These are phyloP conservation scores for Iberis pinnata DNA, from an alignment of 345 rosid species.

Conservation along the genomic window DNA sequence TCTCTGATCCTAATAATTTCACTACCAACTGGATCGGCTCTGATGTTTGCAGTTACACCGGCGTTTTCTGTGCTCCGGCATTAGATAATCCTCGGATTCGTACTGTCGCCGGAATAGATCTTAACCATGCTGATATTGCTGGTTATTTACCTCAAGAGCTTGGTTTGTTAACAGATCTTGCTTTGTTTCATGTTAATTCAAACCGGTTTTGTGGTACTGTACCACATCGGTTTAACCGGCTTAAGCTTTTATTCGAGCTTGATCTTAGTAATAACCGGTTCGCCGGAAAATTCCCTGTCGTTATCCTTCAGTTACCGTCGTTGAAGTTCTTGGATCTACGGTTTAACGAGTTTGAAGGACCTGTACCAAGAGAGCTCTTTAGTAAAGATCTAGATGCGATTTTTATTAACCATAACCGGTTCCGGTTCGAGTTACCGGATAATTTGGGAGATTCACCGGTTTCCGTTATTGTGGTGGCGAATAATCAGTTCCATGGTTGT, in stretches of 20 bases:
- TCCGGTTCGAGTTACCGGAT: constrained; percentile 57
- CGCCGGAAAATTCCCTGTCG: constrained; percentile 60
- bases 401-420: constrained; percentile 68
- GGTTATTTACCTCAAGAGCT: constrained; percentile 76
- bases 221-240: constrained; percentile 50
- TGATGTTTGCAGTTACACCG: constrained; percentile 49
- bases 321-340: constrained; percentile 73
- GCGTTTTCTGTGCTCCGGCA: constrained; percentile 57
- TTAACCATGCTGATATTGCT: constrained; percentile 78
- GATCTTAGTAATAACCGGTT: constrained; percentile 83
- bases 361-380: constrained; percentile 62
- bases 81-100: constrained; percentile 45
- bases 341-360: constrained; percentile 78
- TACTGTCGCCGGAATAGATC: constrained; percentile 81
- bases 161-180: constrained; percentile 69
- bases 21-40: constrained; percentile 63
- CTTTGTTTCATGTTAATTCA: constrained; percentile 74
- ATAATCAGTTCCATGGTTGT: constrained; percentile 73
- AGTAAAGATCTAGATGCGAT: constrained; percentile 69
- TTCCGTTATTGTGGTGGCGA: constrained; percentile 68
- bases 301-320: constrained; percentile 44
- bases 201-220: constrained; percentile 77
- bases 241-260: constrained; percentile 53
- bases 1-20: constrained; percentile 61
- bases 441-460: constrained; percentile 77